phyloP scores from a whole-genome alignment of 2,329 filamentous ascomycete species.

The Teratosphaeria viscida region DNA sequence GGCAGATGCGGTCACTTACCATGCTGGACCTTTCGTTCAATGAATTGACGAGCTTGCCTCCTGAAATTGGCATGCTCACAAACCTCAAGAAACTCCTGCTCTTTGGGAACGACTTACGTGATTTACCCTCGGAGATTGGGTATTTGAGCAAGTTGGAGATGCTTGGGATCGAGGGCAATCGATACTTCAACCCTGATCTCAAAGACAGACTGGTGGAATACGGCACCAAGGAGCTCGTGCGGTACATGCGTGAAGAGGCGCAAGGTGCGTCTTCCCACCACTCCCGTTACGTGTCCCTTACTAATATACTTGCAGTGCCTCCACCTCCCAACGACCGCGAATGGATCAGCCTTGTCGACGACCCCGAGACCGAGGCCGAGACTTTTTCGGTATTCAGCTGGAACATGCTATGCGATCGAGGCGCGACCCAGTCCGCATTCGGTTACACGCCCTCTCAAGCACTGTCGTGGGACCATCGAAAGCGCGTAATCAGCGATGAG shows the following conservation, averaged over 20 bases:
- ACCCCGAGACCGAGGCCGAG: slow-evolving; percentile 26
- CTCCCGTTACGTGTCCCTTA: not conserved
- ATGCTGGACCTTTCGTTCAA: slow-evolving; percentile 86
- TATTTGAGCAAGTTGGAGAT: slow-evolving; percentile 81
- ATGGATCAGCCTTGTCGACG: slow-evolving; percentile 62
- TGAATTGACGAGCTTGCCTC: slow-evolving; percentile 67
- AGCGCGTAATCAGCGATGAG: slow-evolving; percentile 72
- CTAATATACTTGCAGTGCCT: slow-evolving; percentile 47
- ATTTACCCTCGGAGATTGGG: slow-evolving; percentile 75
- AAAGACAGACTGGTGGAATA: slow-evolving; percentile 78
- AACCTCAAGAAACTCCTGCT: slow-evolving; percentile 76
- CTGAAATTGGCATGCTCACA: slow-evolving; percentile 94
- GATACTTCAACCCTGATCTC: slow-evolving; percentile 56
- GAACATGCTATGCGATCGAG: slow-evolving; percentile 93
- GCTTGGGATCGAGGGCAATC: slow-evolving; percentile 87
- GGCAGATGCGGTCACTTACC: slow-evolving; percentile 67
- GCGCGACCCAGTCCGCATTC: slow-evolving; percentile 74
- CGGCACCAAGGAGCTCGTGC: slow-evolving; percentile 77
- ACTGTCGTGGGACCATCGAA: slow-evolving; percentile 78
- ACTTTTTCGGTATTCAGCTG: slow-evolving; percentile 75
- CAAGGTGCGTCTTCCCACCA: slow-evolving; percentile 51
- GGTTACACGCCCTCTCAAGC: slow-evolving; percentile 80
- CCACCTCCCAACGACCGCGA: slow-evolving; percentile 66
- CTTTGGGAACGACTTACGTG: slow-evolving; percentile 81
- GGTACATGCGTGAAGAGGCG: slow-evolving; percentile 70